These are phyloP conservation scores for Saccharomyces hybrid DNA, from an alignment of 1,139 yeast genomes.

Conservation along the genomic window DNA sequence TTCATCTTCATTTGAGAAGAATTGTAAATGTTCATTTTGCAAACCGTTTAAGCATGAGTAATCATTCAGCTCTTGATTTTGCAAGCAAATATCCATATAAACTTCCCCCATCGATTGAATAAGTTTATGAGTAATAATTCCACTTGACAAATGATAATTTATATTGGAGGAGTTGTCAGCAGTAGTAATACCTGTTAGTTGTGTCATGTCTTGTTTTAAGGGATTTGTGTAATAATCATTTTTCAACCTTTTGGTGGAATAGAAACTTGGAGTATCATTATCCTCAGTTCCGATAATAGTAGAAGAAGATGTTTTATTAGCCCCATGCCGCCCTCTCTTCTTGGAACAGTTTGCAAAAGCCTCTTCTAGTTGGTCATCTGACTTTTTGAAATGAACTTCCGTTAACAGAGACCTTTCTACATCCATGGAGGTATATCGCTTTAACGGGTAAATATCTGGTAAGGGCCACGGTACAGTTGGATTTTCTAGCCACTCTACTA, in stretches of 20 bases:
- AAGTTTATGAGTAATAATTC: constrained; percentile 43
- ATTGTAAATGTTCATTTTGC: constrained; percentile 23
- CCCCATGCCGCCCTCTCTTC: constrained; percentile 19
- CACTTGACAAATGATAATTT: constrained; percentile 31
- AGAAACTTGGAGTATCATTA: constrained; percentile 34
- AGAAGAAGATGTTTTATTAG: constrained; percentile 36
- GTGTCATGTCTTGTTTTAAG: constrained; percentile 48
- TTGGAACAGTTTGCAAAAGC: constrained; percentile 21
- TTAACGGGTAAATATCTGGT: constrained; percentile 62
- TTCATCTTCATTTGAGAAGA: constrained; percentile 17
- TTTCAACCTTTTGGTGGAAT: constrained; percentile 57
- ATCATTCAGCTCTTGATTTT: constrained; percentile 27
- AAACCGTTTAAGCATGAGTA: constrained; percentile 19
- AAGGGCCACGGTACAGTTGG: constrained; percentile 59
- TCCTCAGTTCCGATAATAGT: constrained; percentile 9
- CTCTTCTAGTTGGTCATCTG: constrained; percentile 26
- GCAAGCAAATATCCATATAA: constrained; percentile 25
- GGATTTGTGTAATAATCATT: constrained; percentile 66
- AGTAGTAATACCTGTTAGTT: constrained; percentile 51
- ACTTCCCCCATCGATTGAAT: constrained; percentile 37
- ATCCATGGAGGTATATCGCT: constrained; percentile 56
- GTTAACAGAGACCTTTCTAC: constrained; percentile 74
- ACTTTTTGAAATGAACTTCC: constrained; percentile 56
- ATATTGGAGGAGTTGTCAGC: constrained; percentile 30
- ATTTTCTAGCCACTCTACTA: constrained; percentile 52